Conservation (phyloP, 805 yeast genomes). For the Cyberlindnera veronae region DNA sequence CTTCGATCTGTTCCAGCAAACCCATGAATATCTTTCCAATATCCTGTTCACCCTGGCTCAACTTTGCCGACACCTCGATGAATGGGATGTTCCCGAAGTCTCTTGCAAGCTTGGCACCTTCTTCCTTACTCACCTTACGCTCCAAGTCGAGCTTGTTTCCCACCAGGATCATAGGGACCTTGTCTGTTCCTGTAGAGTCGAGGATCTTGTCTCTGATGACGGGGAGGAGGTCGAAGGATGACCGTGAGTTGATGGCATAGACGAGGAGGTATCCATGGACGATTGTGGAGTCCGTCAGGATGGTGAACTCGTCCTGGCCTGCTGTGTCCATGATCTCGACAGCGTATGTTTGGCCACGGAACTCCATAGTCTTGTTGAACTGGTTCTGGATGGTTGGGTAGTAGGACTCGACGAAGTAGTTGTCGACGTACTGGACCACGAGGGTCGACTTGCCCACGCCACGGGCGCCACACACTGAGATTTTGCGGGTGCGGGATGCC, state of each 20-base stretch:
- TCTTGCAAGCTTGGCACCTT: slow-evolving; percentile 60
- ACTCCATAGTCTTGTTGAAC: slow-evolving; percentile 63
- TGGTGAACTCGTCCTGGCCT: slow-evolving; percentile 86
- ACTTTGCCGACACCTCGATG: slow-evolving; percentile 81
- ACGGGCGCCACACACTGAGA: slow-evolving; percentile 84
- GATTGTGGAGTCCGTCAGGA: slow-evolving; percentile 72
- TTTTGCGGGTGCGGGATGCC: slow-evolving; percentile 50
- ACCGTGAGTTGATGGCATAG: slow-evolving; percentile 75
- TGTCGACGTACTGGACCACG: slow-evolving; percentile 81
- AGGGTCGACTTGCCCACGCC: slow-evolving; percentile 87
- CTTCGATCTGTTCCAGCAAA: slow-evolving; percentile 59
- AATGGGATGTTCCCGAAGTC: slow-evolving; percentile 61
- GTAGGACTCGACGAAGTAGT: slow-evolving; percentile 83
- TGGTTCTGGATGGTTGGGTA: slow-evolving; percentile 91
- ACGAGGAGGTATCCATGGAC: slow-evolving; percentile 81
- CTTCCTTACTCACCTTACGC: slow-evolving; percentile 59
- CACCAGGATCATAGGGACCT: slow-evolving; percentile 74
- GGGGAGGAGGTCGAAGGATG: slow-evolving; percentile 72
- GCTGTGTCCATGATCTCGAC: slow-evolving; percentile 90
- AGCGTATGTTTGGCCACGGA: slow-evolving; percentile 71
- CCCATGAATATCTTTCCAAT: slow-evolving; percentile 58
- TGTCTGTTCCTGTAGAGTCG: slow-evolving; percentile 60
- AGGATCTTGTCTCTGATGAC: slow-evolving; percentile 80
- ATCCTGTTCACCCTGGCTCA: slow-evolving; percentile 73
- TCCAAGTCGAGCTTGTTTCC: slow-evolving; percentile 75